Evolutionary conservation across 805 yeast species (phyloP).

Genomic region (Hanseniaspora mollemarum): DNA sequence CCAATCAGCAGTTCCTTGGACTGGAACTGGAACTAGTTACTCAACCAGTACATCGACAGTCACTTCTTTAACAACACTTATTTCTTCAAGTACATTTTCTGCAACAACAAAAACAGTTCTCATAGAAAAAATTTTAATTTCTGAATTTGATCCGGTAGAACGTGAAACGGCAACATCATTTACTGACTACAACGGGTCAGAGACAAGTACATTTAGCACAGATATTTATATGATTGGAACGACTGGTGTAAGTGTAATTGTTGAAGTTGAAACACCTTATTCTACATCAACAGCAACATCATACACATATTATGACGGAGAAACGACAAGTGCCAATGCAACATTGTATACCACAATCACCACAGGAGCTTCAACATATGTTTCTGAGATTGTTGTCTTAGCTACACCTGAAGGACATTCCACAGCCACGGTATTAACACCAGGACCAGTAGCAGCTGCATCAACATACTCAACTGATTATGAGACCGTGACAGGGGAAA

Average conservation of each 20-base stretch:
- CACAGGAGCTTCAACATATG: not conserved
- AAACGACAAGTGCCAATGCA: not conserved
- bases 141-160: conserved; percentile 1
- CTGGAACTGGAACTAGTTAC: conserved; percentile 15
- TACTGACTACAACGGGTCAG: not conserved
- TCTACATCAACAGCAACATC: conserved; percentile 4
- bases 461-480: not conserved
- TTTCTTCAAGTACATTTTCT: not conserved
- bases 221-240: not conserved
- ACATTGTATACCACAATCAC: not conserved
- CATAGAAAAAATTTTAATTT: not conserved
- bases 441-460: too few species aligned
- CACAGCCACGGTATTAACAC: too few species aligned
- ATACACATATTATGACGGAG: not conserved
- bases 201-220: not conserved
- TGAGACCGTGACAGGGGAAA: not conserved
- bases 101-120: not conserved
- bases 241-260: not conserved
- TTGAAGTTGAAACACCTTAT: not conserved
- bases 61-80: not conserved
- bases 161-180: not conserved
- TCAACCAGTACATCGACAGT: not conserved
- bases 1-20: conserved; percentile 14
- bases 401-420: too few species aligned
- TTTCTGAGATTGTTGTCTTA: not conserved